Base-by-base conservation (phyloP, 2,329 filamentous ascomycete genomes). In the Ophiostoma australiae region DNA sequence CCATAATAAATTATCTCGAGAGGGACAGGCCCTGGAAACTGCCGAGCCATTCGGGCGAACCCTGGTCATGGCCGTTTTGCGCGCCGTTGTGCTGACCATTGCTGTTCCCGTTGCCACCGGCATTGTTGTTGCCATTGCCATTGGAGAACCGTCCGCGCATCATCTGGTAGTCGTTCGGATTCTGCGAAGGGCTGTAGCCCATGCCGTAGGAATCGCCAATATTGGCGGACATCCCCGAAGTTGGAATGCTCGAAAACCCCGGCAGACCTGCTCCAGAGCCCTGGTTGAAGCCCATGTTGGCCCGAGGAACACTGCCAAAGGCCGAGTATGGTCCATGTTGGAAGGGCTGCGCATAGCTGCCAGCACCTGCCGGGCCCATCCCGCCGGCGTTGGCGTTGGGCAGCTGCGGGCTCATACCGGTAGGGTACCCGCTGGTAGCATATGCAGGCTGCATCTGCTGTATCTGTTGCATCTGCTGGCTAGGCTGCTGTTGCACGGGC, bases 11-110 rank as follows among this genome's bases (percentile, higher is more conserved):
- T 48, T 71, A 75, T 35, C 73, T 71, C 41, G 69, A 67, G 73
- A 93, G 84, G 1, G 91, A 93, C 23, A 93, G 81, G 11, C 90
- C 87, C 78, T 93, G 90, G 78, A 92, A 92, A 6, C 84, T 80
- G 70, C 82, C 81, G 35, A 84, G 80, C 89, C 90, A 91, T 68
- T 91, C 89, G 67, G 83, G 81, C 76, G 84, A 83, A 39, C 69
- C 79, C 77, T 71, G 85, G 80, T 74, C 78, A 71, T 83, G 82
- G 4, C 80, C 79, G 58, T 79, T 78, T 66, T 79, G 77, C 7
- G 76, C 73, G 33, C 55, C 37, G 2, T 77, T 74, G n/a, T 76
- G 73, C 55, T 80, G 80, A 1, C 81, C 79, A 33, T 65, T 33
- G 61, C 61, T 31, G 61, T 17, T 65, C 31, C 11, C 61, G 23